Evolutionary conservation across 371 early-diverging fungal species (phyloP), one percentile per base, ranked within the genome.

Genomic region (Lichtheimia hyalospora): DNA sequence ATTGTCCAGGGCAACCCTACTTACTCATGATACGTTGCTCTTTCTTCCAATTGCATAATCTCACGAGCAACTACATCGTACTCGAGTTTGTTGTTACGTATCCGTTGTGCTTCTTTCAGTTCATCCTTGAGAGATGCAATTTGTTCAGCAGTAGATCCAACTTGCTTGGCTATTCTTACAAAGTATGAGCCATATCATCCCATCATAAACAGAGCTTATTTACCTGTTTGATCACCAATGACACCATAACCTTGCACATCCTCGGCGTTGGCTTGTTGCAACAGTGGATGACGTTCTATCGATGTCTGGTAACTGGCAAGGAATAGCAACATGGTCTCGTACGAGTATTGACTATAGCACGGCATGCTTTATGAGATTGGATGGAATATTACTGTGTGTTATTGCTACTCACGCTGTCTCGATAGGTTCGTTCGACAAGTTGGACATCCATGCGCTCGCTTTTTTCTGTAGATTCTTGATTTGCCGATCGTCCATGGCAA

Each of bases 61-160:
- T 82, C 79, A 39, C 71, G 62, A 10, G 87, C 85, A 5, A 84
- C 70, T 24, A 61, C 70, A 61, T 87, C 85, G 56, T 87, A 87
- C 62, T 83, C 75, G 16, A 82, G 28, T 46, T 81, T 84, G 41
- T 84, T 79, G 56, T 73, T 64, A 56, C 84, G 66, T 16, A 65
- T 52, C 58, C 66, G 63, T 41, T 83, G 80, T 28, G 81, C 85
- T 13, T 70, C 62, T 16, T 68, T 64, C 13, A 87, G 54, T 43
- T 79, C 76, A 20, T 65, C 67, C 57, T 82, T 77, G 27, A 87
- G 63, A 6, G 51, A 43, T 8, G 57, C 66, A 25, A 85, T 85
- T 18, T 81, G 74, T 6, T 41, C 57, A 18, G 52, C 54, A 20
- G 81, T 68, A 16, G 72, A 52, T 16, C 54, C 54, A 41, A 78